Evolutionary conservation across 805 yeast species (phyloP).

Genomic region (Myxozyma mucilagina): DNA sequence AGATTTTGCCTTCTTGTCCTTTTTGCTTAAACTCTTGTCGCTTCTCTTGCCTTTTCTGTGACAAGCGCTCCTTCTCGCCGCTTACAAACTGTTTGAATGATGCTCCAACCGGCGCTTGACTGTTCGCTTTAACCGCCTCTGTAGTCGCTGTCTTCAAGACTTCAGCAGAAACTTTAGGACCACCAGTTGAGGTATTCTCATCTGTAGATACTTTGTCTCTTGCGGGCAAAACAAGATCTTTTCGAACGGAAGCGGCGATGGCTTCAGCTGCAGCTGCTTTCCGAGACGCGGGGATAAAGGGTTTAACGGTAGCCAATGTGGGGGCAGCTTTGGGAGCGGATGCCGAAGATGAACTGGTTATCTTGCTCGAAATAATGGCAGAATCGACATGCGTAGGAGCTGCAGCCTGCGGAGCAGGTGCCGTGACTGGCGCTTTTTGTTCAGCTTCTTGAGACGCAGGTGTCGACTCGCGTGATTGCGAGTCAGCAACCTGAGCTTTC

Average conservation of each 20-base stretch:
- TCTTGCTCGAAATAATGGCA: slow-evolving; percentile 22
- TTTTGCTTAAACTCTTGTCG: slow-evolving; percentile 35
- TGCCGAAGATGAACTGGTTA: neutral
- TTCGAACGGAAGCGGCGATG: slow-evolving; percentile 3
- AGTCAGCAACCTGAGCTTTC: slow-evolving; percentile 6
- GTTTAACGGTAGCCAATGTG: neutral
- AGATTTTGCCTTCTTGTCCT: slow-evolving; percentile 40
- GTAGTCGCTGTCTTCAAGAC: neutral
- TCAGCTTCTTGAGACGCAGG: slow-evolving; percentile 2
- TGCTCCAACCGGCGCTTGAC: slow-evolving; percentile 36
- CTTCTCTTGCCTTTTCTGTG: slow-evolving; percentile 37
- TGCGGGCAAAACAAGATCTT: neutral
- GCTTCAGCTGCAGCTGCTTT: slow-evolving; percentile 10
- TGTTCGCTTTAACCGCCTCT: neutral
- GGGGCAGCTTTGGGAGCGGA: slow-evolving; percentile 4
- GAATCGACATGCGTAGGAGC: slow-evolving; percentile 29
- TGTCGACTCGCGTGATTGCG: neutral
- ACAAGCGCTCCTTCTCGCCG: slow-evolving; percentile 38
- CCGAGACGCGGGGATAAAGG: neutral
- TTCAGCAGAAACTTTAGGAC: neutral
- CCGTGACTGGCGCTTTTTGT: neutral
- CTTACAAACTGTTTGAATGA: slow-evolving; percentile 38
- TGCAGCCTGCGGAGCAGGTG: neutral
- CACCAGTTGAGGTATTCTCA: neutral
- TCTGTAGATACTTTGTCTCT: neutral